Evolutionary conservation across 2,329 filamentous ascomycete species (phyloP).

Genomic region (Elsinoe perseae): DNA sequence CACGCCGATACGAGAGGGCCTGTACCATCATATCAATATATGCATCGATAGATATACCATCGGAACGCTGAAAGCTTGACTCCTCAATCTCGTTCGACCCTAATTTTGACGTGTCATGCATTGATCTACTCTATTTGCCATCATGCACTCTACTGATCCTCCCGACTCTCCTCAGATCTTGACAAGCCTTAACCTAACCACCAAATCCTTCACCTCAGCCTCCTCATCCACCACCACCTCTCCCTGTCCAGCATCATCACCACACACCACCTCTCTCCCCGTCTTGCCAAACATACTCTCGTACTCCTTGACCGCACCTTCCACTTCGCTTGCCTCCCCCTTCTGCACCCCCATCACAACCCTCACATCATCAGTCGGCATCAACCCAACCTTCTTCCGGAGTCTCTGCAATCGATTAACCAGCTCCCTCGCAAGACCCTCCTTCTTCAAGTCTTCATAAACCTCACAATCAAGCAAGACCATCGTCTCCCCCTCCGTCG

Average conservation of each 20-base stretch:
- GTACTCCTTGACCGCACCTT: slow-evolving; percentile 31
- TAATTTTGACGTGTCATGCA: too few relatives aligned
- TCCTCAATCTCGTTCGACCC: not conserved
- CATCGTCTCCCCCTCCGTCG: slow-evolving; percentile 82
- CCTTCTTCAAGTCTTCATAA: slow-evolving; percentile 77
- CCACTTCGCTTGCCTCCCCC: slow-evolving; percentile 42
- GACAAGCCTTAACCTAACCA: slow-evolving; percentile 62
- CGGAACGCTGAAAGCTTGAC: not conserved
- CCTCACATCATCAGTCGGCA: slow-evolving; percentile 86
- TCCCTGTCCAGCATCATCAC: slow-evolving; percentile 14
- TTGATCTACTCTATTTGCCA: not conserved
- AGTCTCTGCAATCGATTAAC: slow-evolving; percentile 88
- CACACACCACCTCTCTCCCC: slow-evolving; percentile 24
- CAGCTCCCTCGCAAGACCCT: slow-evolving; percentile 84
- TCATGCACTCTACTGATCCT: not conserved
- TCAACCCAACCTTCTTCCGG: slow-evolving; percentile 85
- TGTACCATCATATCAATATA: not conserved
- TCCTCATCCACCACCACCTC: slow-evolving; percentile 62
- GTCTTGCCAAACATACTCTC: slow-evolving; percentile 30
- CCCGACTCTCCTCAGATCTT: slow-evolving; percentile 50
- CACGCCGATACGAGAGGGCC: not conserved
- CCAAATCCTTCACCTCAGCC: slow-evolving; percentile 73
- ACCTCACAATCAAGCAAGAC: slow-evolving; percentile 79
- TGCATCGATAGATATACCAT: not conserved
- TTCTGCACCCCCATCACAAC: slow-evolving; percentile 74